Percentiles rank a stretch among this genome's conserved stretches.
Conservation (phyloP, 2,329 filamentous ascomycete genomes). For the Pyricularia pennisetigena region DNA sequence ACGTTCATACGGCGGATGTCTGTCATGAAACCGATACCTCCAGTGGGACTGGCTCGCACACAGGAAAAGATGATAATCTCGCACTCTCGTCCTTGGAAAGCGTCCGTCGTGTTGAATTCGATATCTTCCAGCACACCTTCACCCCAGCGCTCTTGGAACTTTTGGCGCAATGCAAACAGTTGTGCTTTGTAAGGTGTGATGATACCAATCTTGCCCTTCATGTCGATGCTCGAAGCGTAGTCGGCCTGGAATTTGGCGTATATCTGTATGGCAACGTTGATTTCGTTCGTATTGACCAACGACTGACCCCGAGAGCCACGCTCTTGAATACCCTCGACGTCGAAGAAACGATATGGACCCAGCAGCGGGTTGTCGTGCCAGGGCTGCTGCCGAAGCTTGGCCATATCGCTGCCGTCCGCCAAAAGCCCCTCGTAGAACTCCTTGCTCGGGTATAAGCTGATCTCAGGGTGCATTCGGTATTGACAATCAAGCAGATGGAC, state of each 20-base stretch:
- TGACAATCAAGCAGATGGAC: constrained; percentile 95
- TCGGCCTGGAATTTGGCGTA: constrained; percentile 73
- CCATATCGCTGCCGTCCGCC: constrained; percentile 79
- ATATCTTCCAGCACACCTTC: constrained; percentile 65
- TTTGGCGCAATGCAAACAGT: constrained; percentile 64
- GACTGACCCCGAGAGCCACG: constrained; percentile 78
- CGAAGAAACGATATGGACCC: constrained; percentile 93
- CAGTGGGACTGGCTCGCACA: constrained; percentile 81
- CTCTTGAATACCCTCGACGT: constrained; percentile 81
- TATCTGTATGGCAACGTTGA: constrained; percentile 76
- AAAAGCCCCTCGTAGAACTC: constrained; percentile 89
- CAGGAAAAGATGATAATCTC: constrained; percentile 99
- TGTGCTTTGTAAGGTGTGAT: constrained; percentile 98
- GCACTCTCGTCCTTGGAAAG: constrained; percentile 92
- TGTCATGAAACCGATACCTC: constrained; percentile 96
- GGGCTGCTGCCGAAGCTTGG: constrained; percentile 59
- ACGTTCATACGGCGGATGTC: constrained; percentile 99
- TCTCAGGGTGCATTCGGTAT: constrained; percentile 98
- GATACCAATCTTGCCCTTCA: constrained; percentile 81
- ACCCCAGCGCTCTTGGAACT: constrained; percentile 66
- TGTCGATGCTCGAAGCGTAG: constrained; percentile 47
- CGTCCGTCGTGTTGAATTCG: constrained; percentile 98
- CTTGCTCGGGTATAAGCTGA: constrained; percentile 79
- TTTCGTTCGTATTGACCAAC: constrained; percentile 77
- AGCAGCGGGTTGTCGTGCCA: constrained; percentile 82